These are phyloP conservation scores for Rhexocercosporidium sp. DNA, from an alignment of 2,329 filamentous ascomycete species.

Conservation along the genomic window DNA sequence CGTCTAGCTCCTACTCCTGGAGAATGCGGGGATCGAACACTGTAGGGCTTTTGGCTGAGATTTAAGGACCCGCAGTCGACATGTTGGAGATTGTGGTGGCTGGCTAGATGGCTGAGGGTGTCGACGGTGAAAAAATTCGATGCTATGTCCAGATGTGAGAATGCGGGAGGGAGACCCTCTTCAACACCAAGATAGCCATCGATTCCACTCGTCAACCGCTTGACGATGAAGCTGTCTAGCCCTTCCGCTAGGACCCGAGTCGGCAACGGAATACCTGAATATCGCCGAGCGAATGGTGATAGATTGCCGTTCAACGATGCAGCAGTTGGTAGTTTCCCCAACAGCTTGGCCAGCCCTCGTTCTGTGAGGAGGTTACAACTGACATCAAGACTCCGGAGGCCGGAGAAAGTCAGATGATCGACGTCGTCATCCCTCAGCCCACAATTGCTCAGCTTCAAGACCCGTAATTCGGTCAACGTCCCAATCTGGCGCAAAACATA, in stretches of 20 bases:
- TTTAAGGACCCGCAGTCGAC: constrained; percentile 31
- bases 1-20: constrained; percentile 11
- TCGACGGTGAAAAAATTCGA: constrained; percentile 28
- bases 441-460: constrained; percentile 31
- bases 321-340: constrained; percentile 22
- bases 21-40: constrained; percentile 22
- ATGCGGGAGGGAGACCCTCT: constrained; percentile 26
- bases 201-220: constrained; percentile 21
- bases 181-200: constrained; percentile 27
- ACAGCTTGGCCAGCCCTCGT: constrained; percentile 25
- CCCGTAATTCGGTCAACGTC: constrained; percentile 23
- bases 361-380: constrained; percentile 31
- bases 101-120: constrained; percentile 15
- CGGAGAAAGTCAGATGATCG: constrained; percentile 23
- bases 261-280: constrained; percentile 21
- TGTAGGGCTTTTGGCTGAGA: constrained; percentile 22
- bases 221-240: constrained; percentile 24
- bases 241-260: constrained; percentile 15
- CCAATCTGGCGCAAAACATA: constrained; percentile 29
- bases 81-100: constrained; percentile 26
- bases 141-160: constrained; percentile 29
- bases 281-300: constrained; percentile 14
- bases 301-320: background rate
- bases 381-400: constrained; percentile 31
- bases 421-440: constrained; percentile 31